phyloP scores from a whole-genome alignment of 208 protist genomes.

The Herpetomonas tarakana region DNA sequence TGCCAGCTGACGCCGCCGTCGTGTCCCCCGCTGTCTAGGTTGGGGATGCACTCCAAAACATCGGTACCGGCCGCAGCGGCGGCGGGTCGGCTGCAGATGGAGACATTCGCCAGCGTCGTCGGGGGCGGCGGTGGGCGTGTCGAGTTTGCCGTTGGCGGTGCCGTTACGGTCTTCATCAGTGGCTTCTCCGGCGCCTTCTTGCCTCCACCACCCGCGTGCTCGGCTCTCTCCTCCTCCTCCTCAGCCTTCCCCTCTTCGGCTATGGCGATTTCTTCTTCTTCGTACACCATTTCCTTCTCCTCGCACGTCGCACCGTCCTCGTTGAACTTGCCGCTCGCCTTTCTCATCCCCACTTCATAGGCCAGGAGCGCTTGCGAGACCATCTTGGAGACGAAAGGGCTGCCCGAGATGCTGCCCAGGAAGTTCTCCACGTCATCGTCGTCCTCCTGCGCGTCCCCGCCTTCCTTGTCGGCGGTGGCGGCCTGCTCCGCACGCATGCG shows the following conservation, averaged over 20 bases:
- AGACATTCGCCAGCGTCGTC: constrained; percentile 56
- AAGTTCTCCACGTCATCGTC: not conserved
- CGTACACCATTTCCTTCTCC: no score
- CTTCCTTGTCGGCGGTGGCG: not conserved
- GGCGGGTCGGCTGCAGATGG: constrained; percentile 63
- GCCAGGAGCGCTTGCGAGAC: no score
- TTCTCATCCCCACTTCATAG: constrained; percentile 1
- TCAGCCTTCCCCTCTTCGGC: no score
- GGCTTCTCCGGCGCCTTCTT: not conserved
- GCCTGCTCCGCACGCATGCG: constrained; percentile 23
- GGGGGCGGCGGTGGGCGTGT: constrained; percentile 17
- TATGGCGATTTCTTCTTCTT: no score
- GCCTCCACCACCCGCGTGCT: no score
- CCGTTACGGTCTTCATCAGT: not conserved
- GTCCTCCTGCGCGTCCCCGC: not conserved
- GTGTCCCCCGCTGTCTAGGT: not conserved
- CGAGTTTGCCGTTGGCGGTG: constrained; percentile 16
- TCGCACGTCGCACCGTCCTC: no score
- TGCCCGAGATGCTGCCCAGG: not conserved
- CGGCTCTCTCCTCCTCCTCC: no score
- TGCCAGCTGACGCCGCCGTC: no score
- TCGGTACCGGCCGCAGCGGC: constrained; percentile 52
- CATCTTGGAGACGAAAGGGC: no score
- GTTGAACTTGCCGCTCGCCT: not conserved
- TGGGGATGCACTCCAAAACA: constrained; percentile 31